Percentiles rank a stretch among this genome's conserved stretches.
Evolutionary conservation across 768 basidiomycete species (phyloP).

Genomic region (Cubamyces lactineus): DNA sequence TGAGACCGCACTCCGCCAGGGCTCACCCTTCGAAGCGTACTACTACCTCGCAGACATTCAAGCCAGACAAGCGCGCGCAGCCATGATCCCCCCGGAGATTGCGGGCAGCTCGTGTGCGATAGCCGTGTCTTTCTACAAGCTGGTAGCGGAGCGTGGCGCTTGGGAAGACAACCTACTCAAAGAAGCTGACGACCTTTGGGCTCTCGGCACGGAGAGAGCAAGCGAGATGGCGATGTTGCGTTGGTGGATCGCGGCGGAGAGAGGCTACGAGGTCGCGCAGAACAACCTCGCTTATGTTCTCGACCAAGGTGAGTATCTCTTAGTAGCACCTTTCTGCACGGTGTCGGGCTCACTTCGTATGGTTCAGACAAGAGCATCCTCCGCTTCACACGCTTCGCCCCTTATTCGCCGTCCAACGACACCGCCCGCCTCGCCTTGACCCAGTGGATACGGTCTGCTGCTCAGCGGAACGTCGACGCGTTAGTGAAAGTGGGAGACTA

Average conservation of each 20-base stretch:
- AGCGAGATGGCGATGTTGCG: constrained; percentile 85
- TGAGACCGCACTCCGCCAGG: constrained; percentile 81
- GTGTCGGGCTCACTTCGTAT: constrained; percentile 35
- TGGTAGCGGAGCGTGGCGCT: constrained; percentile 89
- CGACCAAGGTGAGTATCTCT: constrained; percentile 72
- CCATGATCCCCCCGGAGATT: constrained; percentile 48
- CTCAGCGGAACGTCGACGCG: constrained; percentile 93
- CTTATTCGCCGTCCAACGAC: constrained; percentile 75
- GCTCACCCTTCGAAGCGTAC: constrained; percentile 93
- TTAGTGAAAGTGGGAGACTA: constrained; percentile 98
- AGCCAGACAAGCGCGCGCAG: constrained; percentile 53
- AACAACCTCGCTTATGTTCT: constrained; percentile 93
- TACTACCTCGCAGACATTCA: constrained; percentile 91
- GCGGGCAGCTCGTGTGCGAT: constrained; percentile 81
- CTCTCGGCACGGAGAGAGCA: constrained; percentile 66
- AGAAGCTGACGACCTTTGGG: constrained; percentile 81
- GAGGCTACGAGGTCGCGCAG: constrained; percentile 90
- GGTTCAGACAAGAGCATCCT: constrained; percentile 69
- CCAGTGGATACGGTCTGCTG: constrained; percentile 94
- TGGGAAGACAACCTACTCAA: constrained; percentile 80
- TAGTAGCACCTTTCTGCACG: background rate
- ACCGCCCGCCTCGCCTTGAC: constrained; percentile 84
- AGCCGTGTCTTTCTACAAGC: constrained; percentile 92
- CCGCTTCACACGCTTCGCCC: constrained; percentile 68
- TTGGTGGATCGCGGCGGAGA: constrained; percentile 95